A percentile compares a stretch with the other conserved stretches of the same genome.
Conservation (phyloP, 1,284 basidiomycete genomes). For the Pulveroboletus sp. region DNA sequence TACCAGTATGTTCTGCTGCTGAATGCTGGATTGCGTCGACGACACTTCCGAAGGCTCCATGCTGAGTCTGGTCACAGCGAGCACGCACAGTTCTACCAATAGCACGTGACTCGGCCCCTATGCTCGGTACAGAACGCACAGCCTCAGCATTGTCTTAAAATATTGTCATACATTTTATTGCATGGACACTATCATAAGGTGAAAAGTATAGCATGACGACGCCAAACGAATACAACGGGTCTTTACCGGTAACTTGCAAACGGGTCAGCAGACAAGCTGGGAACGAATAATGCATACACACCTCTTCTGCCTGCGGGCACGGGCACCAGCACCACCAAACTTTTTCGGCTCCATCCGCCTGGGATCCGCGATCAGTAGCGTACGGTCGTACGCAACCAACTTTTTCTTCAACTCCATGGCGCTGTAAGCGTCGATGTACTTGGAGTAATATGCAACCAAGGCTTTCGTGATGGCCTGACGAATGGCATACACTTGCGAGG, state of each 20-base stretch:
- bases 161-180: constrained; percentile 30
- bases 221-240: constrained; percentile 27
- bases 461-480: constrained; percentile 99
- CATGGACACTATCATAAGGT: constrained; percentile 48
- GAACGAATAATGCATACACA: constrained; percentile 38
- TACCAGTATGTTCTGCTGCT: constrained; percentile 29
- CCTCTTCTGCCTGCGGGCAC: constrained; percentile 95
- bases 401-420: constrained; percentile 97
- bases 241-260: constrained; percentile 82
- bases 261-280: constrained; percentile 11
- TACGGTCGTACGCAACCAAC: constrained; percentile 92
- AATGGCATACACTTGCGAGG: constrained; percentile 98
- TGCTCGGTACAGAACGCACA: not conserved
- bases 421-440: constrained; percentile 97
- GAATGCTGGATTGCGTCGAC: constrained; percentile 17
- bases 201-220: constrained; percentile 48
- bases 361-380: constrained; percentile 96
- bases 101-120: constrained; percentile 19
- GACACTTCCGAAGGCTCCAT: constrained; percentile 28
- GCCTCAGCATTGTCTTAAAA: not conserved
- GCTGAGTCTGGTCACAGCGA: not conserved
- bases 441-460: constrained; percentile 97
- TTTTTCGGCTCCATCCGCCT: constrained; percentile 99
- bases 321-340: constrained; percentile 95
- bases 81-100: not conserved